These are phyloP conservation scores for Populus nigra DNA, from an alignment of 345 rosid species.

Conservation along the genomic window DNA sequence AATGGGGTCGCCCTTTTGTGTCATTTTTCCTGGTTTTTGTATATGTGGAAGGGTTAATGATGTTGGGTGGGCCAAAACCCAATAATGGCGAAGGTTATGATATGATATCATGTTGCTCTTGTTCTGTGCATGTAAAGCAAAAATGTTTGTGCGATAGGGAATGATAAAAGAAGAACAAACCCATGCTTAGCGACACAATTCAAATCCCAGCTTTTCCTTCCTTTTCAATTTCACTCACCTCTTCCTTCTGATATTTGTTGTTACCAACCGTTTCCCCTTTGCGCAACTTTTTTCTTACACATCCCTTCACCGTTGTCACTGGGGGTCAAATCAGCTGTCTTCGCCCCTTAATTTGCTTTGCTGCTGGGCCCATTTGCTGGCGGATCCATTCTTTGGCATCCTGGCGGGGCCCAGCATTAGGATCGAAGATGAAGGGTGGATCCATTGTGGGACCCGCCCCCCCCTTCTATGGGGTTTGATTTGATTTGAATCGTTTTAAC, in stretches of 20 bases:
- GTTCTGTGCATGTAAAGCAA: conserved; percentile 25
- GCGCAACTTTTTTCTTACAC: conserved; percentile 29
- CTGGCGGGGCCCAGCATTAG: conserved; percentile 20
- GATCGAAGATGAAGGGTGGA: not conserved
- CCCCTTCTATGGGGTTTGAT: not conserved
- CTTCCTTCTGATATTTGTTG: conserved; percentile 32
- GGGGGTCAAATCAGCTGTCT: conserved; percentile 34
- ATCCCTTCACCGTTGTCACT: conserved; percentile 31
- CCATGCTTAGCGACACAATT: conserved; percentile 32
- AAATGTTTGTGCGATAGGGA: not conserved
- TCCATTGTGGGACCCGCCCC: not conserved
- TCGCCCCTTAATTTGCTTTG: conserved; percentile 14
- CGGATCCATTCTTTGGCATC: conserved; percentile 31
- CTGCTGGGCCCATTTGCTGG: not conserved
- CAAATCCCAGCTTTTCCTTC: conserved; percentile 53
- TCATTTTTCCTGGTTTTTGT: conserved; percentile 18
- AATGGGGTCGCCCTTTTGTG: conserved; percentile 16
- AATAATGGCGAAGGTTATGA: conserved; percentile 49
- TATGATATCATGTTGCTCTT: conserved; percentile 25
- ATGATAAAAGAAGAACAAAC: not conserved
- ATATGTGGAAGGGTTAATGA: not conserved
- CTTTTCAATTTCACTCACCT: not conserved
- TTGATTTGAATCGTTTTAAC: conserved; percentile 30
- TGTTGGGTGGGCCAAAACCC: conserved; percentile 34
- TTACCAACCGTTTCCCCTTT: conserved; percentile 44